phyloP scores from a whole-genome alignment of 2,329 filamentous ascomycete genomes.

The Coleophoma eucalyptorum region DNA sequence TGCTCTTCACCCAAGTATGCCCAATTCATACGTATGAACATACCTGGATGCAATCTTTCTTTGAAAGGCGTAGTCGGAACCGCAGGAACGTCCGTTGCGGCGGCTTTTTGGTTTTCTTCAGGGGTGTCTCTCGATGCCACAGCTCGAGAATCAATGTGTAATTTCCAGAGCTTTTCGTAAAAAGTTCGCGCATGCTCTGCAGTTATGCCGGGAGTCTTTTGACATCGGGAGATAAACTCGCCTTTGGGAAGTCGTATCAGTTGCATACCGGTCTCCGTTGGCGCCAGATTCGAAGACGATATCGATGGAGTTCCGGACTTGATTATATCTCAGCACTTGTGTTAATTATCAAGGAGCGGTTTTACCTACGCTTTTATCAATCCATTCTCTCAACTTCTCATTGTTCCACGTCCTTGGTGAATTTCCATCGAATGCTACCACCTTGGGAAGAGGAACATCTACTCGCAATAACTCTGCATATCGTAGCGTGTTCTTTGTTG shows the following conservation, averaged over 20 bases:
- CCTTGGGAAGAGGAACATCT: slow-evolving; percentile 25
- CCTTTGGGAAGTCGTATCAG: slow-evolving; percentile 34
- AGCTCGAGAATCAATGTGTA: slow-evolving; percentile 36
- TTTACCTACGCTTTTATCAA: slow-evolving; percentile 33
- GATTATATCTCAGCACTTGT: not conserved
- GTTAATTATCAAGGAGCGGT: not conserved
- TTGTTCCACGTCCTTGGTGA: slow-evolving; percentile 37
- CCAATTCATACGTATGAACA: slow-evolving; percentile 33
- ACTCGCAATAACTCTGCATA: slow-evolving; percentile 70
- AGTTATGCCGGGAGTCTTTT: slow-evolving; percentile 31
- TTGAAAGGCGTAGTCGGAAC: slow-evolving; percentile 26
- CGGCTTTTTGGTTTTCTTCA: not conserved
- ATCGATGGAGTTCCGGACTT: slow-evolving; percentile 37
- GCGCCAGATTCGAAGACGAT: slow-evolving; percentile 30
- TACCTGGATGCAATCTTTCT: slow-evolving; percentile 35
- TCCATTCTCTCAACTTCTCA: slow-evolving; percentile 34
- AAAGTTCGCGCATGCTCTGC: slow-evolving; percentile 37
- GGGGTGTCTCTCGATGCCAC: not conserved
- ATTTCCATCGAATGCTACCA: slow-evolving; percentile 18
- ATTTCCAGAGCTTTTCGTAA: slow-evolving; percentile 36
- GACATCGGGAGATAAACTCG: slow-evolving; percentile 37
- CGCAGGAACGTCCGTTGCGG: slow-evolving; percentile 3
- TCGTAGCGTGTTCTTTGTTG: slow-evolving; percentile 76
- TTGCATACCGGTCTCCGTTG: slow-evolving; percentile 36
- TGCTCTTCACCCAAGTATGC: not conserved